Evolutionary conservation across 176 grass and related monocot genomes (phyloP), one percentile per base, ranked within the genome.

Genomic region (Lolium multiflorum): DNA sequence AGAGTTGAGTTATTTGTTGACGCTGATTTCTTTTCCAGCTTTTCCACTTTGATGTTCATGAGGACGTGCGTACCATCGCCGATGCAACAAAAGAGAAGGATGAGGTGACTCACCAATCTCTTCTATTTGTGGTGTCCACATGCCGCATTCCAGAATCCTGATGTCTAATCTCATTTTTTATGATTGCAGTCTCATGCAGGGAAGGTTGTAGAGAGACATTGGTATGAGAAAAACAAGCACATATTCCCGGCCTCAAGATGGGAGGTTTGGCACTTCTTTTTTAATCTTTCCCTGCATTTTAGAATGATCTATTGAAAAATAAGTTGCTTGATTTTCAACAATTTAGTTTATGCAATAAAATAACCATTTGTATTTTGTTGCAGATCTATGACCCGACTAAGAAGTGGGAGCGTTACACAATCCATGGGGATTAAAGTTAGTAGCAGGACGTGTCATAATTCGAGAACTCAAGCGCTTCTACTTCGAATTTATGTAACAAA

Each of bases 1-100:
- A 15, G 18, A 69, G 15, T 41, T 65, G 89, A 43, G 64, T 74
- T 54, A 51, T 43, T 74, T 26, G 39, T 38, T 76, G 63, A 87
- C 15, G 6, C 20, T 74, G 26, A 65, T 78, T 78, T 83, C 17
- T 44, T 59, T 78, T 71, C 22, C 90, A 99, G 97, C 91, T 99
- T 90, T 99, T 99, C 90, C 97, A 99, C 91, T 99, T 99, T 78
- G 97, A 99, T 88, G 97, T 99, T 88, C 97, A 96, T 4, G 97
- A 99, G 76, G 97, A 99, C 85, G 97, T 99, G 12, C 94, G 97
- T 38, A 94, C 97, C 20, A 94, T 90, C 67, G 97, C 97, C 2
- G 97, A 99, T 88, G 97, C 97, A 82, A 99, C 97, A 38, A 99
- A 88, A 60, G 97, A 99, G 87, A 99, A 99, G 78, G 97, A 99